Conservation (phyloP, 768 basidiomycete genomes). For the Phaeotremella skinneri region DNA sequence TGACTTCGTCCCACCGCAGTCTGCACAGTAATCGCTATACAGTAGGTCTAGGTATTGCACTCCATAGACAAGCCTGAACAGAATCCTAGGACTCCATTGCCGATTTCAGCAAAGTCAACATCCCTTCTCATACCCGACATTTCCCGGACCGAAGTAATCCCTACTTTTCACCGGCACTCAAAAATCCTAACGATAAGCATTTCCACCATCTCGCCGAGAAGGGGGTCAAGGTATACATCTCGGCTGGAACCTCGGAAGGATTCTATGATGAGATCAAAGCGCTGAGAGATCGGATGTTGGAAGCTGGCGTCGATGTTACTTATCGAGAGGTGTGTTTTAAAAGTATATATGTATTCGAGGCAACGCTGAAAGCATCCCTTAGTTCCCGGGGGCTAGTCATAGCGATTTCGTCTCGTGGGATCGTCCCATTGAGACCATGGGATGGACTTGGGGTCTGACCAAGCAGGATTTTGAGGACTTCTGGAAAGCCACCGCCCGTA, state of each 20-base stretch:
- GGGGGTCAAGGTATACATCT: neutral
- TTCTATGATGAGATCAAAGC: conserved; percentile 3
- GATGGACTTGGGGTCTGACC: conserved; percentile 1
- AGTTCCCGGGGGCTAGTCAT: neutral
- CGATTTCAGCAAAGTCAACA: neutral
- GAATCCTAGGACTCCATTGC: neutral
- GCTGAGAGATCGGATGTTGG: neutral
- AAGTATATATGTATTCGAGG: neutral
- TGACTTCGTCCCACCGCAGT: neutral
- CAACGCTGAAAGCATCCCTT: neutral
- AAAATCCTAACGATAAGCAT: neutral
- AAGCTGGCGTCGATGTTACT: neutral
- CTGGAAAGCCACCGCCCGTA: neutral
- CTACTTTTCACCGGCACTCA: neutral
- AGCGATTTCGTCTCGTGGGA: conserved; percentile 4
- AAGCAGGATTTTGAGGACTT: conserved; percentile 1
- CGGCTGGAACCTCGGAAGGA: neutral
- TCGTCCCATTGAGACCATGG: neutral
- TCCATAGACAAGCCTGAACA: neutral
- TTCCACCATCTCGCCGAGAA: neutral
- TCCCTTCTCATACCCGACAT: neutral
- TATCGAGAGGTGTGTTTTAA: neutral
- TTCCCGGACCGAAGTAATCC: neutral
- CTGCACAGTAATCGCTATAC: neutral
- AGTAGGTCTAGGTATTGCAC: neutral